Evolutionary conservation across 2,329 filamentous ascomycete species (phyloP), one percentile per base, ranked within the genome.

Genomic region (Xylariomycetidae sp.): DNA sequence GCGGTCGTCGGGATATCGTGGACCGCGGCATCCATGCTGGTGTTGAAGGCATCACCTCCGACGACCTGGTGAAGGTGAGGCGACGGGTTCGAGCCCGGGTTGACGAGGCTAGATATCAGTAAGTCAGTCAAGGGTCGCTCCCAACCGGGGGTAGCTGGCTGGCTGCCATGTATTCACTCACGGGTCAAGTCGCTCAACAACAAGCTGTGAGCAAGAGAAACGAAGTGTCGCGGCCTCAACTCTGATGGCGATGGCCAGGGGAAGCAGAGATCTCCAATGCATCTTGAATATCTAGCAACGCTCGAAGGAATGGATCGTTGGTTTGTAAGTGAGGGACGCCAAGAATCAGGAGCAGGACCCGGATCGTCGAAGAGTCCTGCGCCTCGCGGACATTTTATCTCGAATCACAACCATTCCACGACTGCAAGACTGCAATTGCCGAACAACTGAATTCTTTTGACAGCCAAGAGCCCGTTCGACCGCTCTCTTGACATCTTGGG

Each of bases 161-260:
- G 8, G 8, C 20, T 8, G 20, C 8, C 8, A 23, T 23, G 16
- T 20, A 11, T 32, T 12, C 2, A 37, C 51, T 46, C 28, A 54
- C 51, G 51, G 51, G 34, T 54, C 51, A 20, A 54, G 41, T 31
- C 51, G 50, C 17, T 54, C 51, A 17, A 54, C 51, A 8, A 54
- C 50, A 14, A 54, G 50, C 31, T 54, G 50, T 9, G 51, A 53
- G 38, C 51, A 54, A 6, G 51, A 54, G 36, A 54, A 54, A 13
- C 51, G 51, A 31, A 54, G 48, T 15, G 50, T 52, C 25, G 51
- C 50, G 16, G 43, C 43, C 22, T 44, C 50, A 12, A 49, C 37
- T 12, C 48, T 45, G 32, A 36, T 45, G 22, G 48, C 29, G 35
- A 38, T 46, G 38, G 43, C 45, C 18, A 40, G 44, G 32, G 43